Evolutionary conservation across 2,329 filamentous ascomycete species (phyloP), one percentile per base, ranked within the genome.

Genomic region (Alternaria gaisen): DNA sequence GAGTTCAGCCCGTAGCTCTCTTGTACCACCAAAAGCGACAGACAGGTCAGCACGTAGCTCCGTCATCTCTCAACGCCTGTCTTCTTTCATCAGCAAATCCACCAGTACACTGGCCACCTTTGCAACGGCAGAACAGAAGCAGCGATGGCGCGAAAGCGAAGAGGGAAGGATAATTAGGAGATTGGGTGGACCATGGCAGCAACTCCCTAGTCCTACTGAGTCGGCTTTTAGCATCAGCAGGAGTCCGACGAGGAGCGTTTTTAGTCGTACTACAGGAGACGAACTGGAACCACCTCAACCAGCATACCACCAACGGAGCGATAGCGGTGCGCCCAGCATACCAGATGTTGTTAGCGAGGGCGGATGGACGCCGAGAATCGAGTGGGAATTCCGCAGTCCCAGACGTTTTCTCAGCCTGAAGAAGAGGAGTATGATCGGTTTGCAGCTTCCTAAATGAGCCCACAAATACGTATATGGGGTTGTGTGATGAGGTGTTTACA

Each of bases 101-200:
- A 56, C 53, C 18, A 40, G 28, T 32, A 52, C 46, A 8, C 16
- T 57, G 16, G 20, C 56, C 9, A 34, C 26, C 5, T 54, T 48
- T n/a, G 52, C 60, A 8, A 43, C 54, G 2, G n/a, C 57, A 52
- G 60, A 64, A 16, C 67, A 62, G 28, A 68, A 65, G 10, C 58
- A 57, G 42, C 51, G 58, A 32, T 71, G 68, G 68, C 67, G 68
- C 48, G 58, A 63, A 42, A 67, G 63, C n/a, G 66, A 72, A 55
- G 63, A 70, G 53, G 46, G 50, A 34, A 68, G 68, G 26, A 68
- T 72, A 40, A 55, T 72, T 28, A 56, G 59, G 12, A 67, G 68
- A 11, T 50, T 72, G 1, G 69, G 69, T 10, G 69, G 69, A 6
- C 69, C 69, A 3, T 72, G 69, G 69, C 46, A 56, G 20, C 53